Base-by-base conservation (phyloP, 805 yeast species). In the Aciculoconidium aculeatum region DNA sequence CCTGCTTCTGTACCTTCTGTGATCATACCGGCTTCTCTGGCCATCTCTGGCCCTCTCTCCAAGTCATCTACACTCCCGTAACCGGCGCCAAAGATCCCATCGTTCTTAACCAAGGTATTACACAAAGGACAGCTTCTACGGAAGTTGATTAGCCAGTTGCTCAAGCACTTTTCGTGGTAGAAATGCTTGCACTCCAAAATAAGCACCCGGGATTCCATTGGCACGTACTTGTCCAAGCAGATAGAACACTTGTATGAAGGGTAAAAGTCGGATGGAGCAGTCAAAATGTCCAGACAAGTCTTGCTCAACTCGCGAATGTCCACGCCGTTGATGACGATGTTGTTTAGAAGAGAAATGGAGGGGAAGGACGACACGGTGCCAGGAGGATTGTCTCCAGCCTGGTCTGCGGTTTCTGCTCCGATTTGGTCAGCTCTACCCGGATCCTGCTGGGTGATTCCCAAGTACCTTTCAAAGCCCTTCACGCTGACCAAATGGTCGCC, bases 61-160 rank as follows among this genome's bases (percentile, higher is more conserved):
- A n/a, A n/a, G n/a, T n/a, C n/a, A n/a, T n/a, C n/a, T n/a, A n/a
- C n/a, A n/a, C n/a, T n/a, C n/a, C n/a, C n/a, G n/a, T n/a, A n/a
- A n/a, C n/a, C n/a, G n/a, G n/a, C n/a, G n/a, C n/a, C n/a, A n/a
- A n/a, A n/a, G n/a, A n/a, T n/a, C n/a, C n/a, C n/a, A n/a, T n/a
- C n/a, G n/a, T n/a, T n/a, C n/a, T n/a, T n/a, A n/a, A n/a, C n/a
- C n/a, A n/a, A n/a, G 5, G 28, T 23, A 20, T 74, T 74, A 52
- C 83, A 77, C 32, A 77, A 64, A 2, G 83, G 83, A 42, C 83
- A 77, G 19, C 60, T 55, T 34, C 72, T 60, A 30, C 67, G 61
- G 41, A 74, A 71, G 36, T 62, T 59, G 10, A 75, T 61, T 23
- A 76, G 61, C 83, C 83, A 77, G 35, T 72, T 72, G 14, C 75